Evolutionary conservation across 495 filamentous ascomycete species (phyloP), one percentile per base, ranked within the genome.

Genomic region (Neurospora sp.): DNA sequence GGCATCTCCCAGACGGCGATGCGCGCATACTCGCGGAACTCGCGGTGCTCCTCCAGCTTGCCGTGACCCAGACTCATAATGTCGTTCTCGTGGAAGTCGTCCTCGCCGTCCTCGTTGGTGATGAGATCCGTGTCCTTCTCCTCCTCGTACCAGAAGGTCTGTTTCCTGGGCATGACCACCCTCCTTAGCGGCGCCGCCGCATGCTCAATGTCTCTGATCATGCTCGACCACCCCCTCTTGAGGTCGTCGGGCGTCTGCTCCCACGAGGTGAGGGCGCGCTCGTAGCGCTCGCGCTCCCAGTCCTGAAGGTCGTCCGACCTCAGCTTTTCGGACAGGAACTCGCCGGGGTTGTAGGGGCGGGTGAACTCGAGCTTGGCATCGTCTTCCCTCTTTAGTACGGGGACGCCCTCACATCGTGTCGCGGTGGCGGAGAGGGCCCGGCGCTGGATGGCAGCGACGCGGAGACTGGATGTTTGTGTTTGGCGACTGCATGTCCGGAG

Each of bases 1-100:
- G 96, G 96, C 94, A 98, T 93, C 83, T 98, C 96, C 94, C 97
- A 99, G 41, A 94, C 94, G 54, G 91, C 87, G 75, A 97, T 87
- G 70, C 96, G 88, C 35, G 92, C 90, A 79, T 97, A 97, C 75
- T 97, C 91, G 85, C 96, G 86, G 75, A 93, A 86, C 81, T 99
- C 96, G 41, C 96, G 88, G 77, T 95, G 93, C 79, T 94, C 87
- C 78, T 98, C 94, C 72, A 99, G 82, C 82, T 98, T 92, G 71
- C 87, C 90, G 81, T 98, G 94, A 0, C 87, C 96, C 76, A 92
- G 84, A 39, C 87, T 86, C 70, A 91, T 90, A 46, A 99, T 92
- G 80, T 97, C 94, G 76, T 97, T 92, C 73, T 93, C 91, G 66
- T 86, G 82, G 72, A 85, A 85, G 62, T 79, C 77, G 46, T 85